Conservation (phyloP, 2,329 filamentous ascomycete species). For the Aureobasidium sp. region DNA sequence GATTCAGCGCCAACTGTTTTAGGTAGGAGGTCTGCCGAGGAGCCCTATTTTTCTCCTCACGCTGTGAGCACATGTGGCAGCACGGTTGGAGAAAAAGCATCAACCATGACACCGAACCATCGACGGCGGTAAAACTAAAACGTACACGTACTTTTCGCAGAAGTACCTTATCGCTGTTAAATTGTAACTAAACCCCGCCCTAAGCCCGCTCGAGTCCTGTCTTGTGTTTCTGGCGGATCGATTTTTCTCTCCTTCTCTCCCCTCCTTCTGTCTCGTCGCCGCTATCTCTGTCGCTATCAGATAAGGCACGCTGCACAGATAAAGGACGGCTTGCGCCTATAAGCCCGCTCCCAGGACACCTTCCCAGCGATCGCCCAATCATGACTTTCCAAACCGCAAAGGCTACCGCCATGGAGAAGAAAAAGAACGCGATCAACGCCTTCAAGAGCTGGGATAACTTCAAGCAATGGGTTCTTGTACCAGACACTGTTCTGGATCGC, state of each 20-base stretch:
- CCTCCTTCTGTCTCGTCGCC: neutral
- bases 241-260: neutral
- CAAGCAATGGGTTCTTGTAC: constrained; percentile 21
- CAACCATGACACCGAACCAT: constrained; percentile 3
- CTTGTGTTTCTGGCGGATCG: neutral
- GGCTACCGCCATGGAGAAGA: constrained; percentile 16
- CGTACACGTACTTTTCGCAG: neutral
- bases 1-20: constrained; percentile 7
- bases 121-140: constrained; percentile 9
- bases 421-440: constrained; percentile 16
- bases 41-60: neutral
- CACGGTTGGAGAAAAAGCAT: constrained; percentile 9
- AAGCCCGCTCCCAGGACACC: neutral
- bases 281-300: constrained; percentile 13
- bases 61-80: neutral
- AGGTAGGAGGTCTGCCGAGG: constrained; percentile 2
- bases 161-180: neutral
- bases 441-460: constrained; percentile 23
- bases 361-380: neutral
- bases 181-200: constrained; percentile 1
- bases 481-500: constrained; percentile 21
- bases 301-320: constrained; percentile 10
- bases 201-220: neutral
- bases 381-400: constrained; percentile 9
- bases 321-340: constrained; percentile 6